phyloP scores from a whole-genome alignment of 306 rosid species.

The Purshia tridentata region DNA sequence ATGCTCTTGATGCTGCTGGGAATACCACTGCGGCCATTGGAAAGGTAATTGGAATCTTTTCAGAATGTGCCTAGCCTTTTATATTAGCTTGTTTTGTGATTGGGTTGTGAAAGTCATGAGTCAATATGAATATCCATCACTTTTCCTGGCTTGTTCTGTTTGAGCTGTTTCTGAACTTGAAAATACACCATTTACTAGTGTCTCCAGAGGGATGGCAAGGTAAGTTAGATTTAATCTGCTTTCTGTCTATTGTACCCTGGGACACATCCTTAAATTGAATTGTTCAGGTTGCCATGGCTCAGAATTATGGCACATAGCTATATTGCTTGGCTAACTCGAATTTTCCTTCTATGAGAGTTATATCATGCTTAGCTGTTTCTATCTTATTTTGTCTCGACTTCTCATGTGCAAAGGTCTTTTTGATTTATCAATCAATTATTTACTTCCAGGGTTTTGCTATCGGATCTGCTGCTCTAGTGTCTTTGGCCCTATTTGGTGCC shows the following conservation, averaged over 20 bases:
- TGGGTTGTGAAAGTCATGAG: background rate
- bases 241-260: background rate
- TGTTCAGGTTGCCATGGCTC: background rate
- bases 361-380: background rate
- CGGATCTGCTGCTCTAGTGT: slow-evolving; percentile 75
- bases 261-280: background rate
- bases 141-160: background rate
- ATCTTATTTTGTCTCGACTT: background rate
- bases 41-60: slow-evolving; percentile 46
- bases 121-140: background rate
- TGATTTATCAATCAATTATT: slow-evolving; percentile 1
- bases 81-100: background rate
- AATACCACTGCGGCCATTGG: slow-evolving; percentile 88
- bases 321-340: background rate
- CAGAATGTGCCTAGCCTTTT: background rate
- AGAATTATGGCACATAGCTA: background rate
- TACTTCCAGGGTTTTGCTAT: slow-evolving; percentile 67
- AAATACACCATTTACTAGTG: background rate
- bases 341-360: background rate
- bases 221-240: background rate
- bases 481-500: slow-evolving; percentile 77
- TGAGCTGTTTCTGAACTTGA: background rate
- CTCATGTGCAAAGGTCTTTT: background rate
- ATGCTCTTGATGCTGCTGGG: slow-evolving; percentile 89
- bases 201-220: too few species aligned